A percentile compares a stretch with the other conserved stretches of the same genome.
Evolutionary conservation across 129 eudicot genomes (phyloP).

Genomic region (Dittrichia graveolens): DNA sequence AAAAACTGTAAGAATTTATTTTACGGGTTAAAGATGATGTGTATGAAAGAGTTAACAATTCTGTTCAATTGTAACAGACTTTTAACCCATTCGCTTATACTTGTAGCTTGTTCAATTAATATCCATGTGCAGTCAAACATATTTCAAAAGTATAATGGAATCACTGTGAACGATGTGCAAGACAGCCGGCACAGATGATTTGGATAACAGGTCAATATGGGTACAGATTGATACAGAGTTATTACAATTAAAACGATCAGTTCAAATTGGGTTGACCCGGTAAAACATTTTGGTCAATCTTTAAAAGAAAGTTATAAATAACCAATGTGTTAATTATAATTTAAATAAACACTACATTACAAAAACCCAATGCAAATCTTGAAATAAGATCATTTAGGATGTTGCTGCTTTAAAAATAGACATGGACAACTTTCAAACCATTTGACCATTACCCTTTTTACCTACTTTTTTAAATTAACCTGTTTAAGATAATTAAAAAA

Average conservation of each 20-base stretch:
- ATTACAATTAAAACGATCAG: background rate
- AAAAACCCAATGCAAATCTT: background rate
- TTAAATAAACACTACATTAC: background rate
- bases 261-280: background rate
- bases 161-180: background rate
- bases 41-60: background rate
- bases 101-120: background rate
- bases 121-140: background rate
- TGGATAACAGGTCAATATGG: background rate
- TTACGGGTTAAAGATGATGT: too few species aligned
- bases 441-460: background rate
- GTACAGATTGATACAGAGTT: background rate
- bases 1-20: background rate
- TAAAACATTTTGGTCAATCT: background rate
- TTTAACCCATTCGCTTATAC: background rate
- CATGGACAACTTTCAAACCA: background rate
- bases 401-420: background rate
- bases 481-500: background rate
- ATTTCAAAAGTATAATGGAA: background rate
- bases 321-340: background rate
- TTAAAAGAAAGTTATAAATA: background rate
- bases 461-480: background rate
- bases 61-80: background rate
- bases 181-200: background rate
- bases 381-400: background rate